Evolutionary conservation across 257 asterid species (phyloP).

Genomic region (Ocimum tenuiflorum): DNA sequence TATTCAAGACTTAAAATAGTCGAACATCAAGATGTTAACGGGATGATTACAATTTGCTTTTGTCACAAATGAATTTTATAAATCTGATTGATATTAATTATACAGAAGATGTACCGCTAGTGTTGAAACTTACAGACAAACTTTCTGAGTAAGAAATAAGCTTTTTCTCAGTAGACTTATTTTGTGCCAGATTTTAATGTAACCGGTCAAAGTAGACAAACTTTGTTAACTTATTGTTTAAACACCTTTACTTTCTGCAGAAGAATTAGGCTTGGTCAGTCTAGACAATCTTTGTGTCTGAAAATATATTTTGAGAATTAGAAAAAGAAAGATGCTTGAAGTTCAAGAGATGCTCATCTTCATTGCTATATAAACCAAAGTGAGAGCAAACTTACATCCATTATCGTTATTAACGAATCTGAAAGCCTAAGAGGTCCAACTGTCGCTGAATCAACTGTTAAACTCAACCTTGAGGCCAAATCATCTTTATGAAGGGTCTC

Average conservation of each 20-base stretch:
- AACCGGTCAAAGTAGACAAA: neutral
- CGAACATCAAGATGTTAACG: no score
- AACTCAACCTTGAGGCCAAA: conserved; percentile 85
- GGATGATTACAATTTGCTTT: no score
- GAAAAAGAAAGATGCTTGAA: neutral
- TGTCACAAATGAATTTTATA: neutral
- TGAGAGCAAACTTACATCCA: conserved; percentile 65
- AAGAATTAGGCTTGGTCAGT: neutral
- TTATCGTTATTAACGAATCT: conserved; percentile 74
- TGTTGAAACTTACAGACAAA: neutral
- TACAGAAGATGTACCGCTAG: neutral
- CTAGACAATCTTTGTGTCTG: neutral
- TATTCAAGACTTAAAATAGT: no score
- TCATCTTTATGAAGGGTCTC: conserved; percentile 84
- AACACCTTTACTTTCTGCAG: neutral
- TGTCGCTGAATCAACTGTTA: conserved; percentile 70
- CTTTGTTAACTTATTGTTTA: neutral
- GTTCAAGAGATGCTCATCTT: neutral
- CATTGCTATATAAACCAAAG: neutral
- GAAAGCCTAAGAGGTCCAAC: conserved; percentile 78
- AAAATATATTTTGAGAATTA: neutral
- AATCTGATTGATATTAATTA: neutral
- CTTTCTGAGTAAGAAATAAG: neutral
- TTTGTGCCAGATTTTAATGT: neutral
- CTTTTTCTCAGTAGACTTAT: neutral